Conservation (phyloP, 139 green algal genomes). For the Edaphochlamys debaryana region DNA sequence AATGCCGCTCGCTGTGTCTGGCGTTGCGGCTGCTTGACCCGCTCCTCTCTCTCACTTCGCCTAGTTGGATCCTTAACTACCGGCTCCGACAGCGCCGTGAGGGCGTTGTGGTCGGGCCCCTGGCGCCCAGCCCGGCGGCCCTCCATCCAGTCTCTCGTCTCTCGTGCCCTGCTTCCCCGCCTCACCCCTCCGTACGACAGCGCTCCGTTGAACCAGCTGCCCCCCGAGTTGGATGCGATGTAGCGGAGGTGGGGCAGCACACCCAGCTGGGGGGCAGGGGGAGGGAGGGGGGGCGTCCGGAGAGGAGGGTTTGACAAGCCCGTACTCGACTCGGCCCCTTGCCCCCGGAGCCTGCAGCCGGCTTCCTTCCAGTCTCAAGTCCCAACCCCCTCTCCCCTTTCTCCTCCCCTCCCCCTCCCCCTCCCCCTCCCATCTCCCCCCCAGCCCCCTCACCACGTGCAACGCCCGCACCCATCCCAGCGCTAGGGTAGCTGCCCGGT, state of each 20-base stretch:
- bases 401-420: no score
- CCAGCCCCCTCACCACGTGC: constrained; percentile 10
- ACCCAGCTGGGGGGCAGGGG: background rate
- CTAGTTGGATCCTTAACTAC: no score
- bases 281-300: background rate
- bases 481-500: constrained; percentile 32
- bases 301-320: background rate
- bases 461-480: constrained; percentile 41
- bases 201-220: constrained; percentile 44
- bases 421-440: background rate
- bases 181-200: constrained; percentile 40
- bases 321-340: background rate
- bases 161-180: no score
- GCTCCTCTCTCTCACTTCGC: no score
- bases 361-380: background rate
- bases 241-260: constrained; percentile 26
- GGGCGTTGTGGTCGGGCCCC: no score
- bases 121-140: no score
- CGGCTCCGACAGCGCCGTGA: no score
- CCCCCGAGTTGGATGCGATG: constrained; percentile 46
- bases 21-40: no score
- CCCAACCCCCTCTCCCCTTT: background rate
- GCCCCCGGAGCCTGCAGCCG: no score
- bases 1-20: no score
- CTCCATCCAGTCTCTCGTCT: no score